Evolutionary conservation across 1,139 yeast genomes (phyloP).

Genomic region (Kodamaea alishanica): DNA sequence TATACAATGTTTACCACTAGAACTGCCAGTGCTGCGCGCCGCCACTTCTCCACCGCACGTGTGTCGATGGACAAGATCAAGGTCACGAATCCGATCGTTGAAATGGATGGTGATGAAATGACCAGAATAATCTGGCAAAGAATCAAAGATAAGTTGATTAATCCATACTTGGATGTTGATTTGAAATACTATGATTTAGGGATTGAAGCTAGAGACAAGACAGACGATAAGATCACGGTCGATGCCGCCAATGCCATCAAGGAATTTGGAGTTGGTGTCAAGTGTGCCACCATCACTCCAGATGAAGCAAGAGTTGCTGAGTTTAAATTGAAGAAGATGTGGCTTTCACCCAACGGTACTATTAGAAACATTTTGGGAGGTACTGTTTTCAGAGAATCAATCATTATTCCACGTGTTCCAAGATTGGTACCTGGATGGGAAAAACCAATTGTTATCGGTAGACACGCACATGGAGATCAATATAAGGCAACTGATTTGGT

Average conservation of each 20-base stretch:
- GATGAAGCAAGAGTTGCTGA: conserved; percentile 94
- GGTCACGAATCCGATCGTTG: conserved; percentile 87
- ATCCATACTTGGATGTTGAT: conserved; percentile 82
- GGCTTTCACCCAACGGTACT: conserved; percentile 97
- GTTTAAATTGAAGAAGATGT: conserved; percentile 87
- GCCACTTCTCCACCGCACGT: conserved; percentile 22
- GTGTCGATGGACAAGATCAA: conserved; percentile 53
- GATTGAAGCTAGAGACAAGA: conserved; percentile 77
- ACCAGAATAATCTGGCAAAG: conserved; percentile 89
- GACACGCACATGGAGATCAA: conserved; percentile 97
- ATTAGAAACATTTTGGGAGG: conserved; percentile 93
- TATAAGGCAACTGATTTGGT: conserved; percentile 88
- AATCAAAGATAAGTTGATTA: conserved; percentile 76
- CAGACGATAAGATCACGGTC: conserved; percentile 81
- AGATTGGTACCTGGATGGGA: conserved; percentile 92
- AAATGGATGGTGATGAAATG: conserved; percentile 96
- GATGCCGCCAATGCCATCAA: conserved; percentile 90
- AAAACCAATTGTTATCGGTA: conserved; percentile 90
- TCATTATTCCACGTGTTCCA: conserved; percentile 85
- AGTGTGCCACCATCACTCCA: conserved; percentile 98
- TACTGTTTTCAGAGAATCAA: conserved; percentile 95
- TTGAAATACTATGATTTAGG: conserved; percentile 90
- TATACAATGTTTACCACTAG: conserved; percentile 5
- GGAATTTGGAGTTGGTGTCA: conserved; percentile 87
- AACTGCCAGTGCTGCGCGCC: conserved; percentile 10